Conservation (phyloP, 331 rosid genomes). For the Cydonia oblonga region DNA sequence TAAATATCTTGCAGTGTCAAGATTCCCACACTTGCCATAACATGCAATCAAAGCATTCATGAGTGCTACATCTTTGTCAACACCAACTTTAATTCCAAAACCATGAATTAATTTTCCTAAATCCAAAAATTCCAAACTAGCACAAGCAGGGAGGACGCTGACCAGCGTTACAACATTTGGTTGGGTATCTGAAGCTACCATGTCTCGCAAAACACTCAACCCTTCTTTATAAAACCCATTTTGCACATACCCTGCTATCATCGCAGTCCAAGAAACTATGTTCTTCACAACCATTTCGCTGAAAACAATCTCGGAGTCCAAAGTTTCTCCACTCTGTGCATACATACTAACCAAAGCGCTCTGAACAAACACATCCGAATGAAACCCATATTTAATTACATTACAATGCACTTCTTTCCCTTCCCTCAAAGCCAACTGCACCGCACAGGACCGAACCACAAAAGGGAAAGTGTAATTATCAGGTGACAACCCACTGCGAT, state of each 20-base stretch:
- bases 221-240: constrained; percentile 16
- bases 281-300: constrained; percentile 6
- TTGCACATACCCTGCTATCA: constrained; percentile 17
- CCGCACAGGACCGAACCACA: constrained; percentile 17
- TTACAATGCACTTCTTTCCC: constrained; percentile 21
- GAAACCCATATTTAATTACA: constrained; percentile 8
- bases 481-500: constrained; percentile 4
- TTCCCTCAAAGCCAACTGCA: constrained; percentile 14
- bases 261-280: constrained; percentile 19
- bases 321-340: constrained; percentile 9
- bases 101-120: constrained; percentile 10
- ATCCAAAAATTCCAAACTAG: background rate
- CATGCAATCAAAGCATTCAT: constrained; percentile 11
- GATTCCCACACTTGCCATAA: constrained; percentile 9
- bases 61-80: background rate
- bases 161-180: constrained; percentile 14
- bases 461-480: constrained; percentile 21
- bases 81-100: constrained; percentile 8
- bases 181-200: constrained; percentile 9
- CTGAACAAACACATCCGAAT: constrained; percentile 19
- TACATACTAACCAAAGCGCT: constrained; percentile 16
- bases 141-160: constrained; percentile 13
- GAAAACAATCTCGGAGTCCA: background rate
- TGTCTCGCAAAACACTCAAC: background rate
- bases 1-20: constrained; percentile 2